Conservation (phyloP, 176 grass and related monocot genomes). For the Rhynchospora breviuscula region DNA sequence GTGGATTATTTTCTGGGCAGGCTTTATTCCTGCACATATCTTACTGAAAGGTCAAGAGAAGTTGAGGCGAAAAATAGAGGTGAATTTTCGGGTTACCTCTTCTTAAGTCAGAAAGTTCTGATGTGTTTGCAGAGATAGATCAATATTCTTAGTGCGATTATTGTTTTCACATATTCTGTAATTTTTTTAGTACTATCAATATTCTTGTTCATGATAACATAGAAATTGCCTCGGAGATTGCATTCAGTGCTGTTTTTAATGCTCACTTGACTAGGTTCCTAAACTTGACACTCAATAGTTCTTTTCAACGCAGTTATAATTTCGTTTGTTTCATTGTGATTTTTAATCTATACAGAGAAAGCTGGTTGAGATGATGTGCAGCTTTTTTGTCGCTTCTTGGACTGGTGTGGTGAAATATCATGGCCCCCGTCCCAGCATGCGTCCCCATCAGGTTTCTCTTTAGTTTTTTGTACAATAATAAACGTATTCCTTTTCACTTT, state of each 20-base stretch:
- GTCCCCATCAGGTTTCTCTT: constrained; percentile 67
- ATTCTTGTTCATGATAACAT: constrained; percentile 3
- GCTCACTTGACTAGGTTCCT: neutral
- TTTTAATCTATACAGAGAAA: constrained; percentile 54
- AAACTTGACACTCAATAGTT: neutral
- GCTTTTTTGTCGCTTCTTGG: constrained; percentile 94
- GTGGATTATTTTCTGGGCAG: constrained; percentile 83
- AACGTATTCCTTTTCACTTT: neutral
- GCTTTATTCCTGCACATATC: constrained; percentile 81
- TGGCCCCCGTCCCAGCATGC: constrained; percentile 86
- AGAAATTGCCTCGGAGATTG: neutral
- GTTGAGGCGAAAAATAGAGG: constrained; percentile 80
- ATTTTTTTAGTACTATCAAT: neutral
- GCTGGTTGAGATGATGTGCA: constrained; percentile 98
- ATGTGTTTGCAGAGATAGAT: neutral
- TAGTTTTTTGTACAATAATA: constrained; percentile 10
- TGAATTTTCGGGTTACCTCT: constrained; percentile 15
- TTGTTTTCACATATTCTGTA: neutral
- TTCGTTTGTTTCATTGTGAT: neutral
- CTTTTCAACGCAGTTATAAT: constrained; percentile 13
- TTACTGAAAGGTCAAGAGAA: constrained; percentile 74
- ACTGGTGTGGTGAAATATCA: constrained; percentile 96
- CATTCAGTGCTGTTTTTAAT: neutral
- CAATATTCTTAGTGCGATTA: neutral
- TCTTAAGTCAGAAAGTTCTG: neutral